Percentiles rank a stretch among this genome's conserved stretches.
Evolutionary conservation across 1,139 yeast species (phyloP).

Genomic region (Starmera stellimalicola): DNA sequence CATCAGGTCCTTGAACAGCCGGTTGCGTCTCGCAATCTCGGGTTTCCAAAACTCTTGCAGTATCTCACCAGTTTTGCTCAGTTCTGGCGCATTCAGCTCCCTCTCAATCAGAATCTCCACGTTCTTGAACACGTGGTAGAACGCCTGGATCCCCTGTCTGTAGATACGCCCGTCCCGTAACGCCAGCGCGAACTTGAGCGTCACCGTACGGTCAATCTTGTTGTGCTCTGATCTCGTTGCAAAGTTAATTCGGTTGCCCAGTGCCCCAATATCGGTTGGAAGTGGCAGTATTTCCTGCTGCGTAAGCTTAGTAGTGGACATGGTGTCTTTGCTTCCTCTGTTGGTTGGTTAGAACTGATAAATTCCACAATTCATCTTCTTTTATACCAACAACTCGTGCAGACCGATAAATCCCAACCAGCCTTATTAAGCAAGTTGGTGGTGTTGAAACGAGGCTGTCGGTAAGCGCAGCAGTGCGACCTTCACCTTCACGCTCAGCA

Average conservation of each 20-base stretch:
- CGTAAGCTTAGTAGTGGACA: slow-evolving; percentile 31
- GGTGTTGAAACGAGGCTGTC: no score
- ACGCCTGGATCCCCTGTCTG: slow-evolving; percentile 73
- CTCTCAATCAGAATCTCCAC: slow-evolving; percentile 49
- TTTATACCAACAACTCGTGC: neutral
- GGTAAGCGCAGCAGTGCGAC: no score
- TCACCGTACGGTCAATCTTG: slow-evolving; percentile 58
- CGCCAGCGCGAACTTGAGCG: slow-evolving; percentile 65
- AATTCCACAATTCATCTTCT: neutral
- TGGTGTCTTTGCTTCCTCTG: slow-evolving; percentile 2
- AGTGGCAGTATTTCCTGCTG: slow-evolving; percentile 61
- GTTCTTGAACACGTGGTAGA: slow-evolving; percentile 64
- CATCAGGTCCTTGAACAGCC: slow-evolving; percentile 52
- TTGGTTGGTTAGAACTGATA: neutral
- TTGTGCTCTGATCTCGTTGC: slow-evolving; percentile 62
- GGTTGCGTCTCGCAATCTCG: slow-evolving; percentile 53
- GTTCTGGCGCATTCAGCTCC: slow-evolving; percentile 33
- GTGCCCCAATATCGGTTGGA: slow-evolving; percentile 68
- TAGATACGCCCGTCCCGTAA: slow-evolving; percentile 65
- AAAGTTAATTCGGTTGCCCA: slow-evolving; percentile 68
- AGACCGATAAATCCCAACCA: neutral
- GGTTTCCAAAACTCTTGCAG: slow-evolving; percentile 59
- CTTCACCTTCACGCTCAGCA: no score
- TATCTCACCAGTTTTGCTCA: slow-evolving; percentile 28
- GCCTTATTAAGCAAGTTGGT: no score